Conservation (phyloP, 768 basidiomycete species). For the Boletus tylopilopsis region DNA sequence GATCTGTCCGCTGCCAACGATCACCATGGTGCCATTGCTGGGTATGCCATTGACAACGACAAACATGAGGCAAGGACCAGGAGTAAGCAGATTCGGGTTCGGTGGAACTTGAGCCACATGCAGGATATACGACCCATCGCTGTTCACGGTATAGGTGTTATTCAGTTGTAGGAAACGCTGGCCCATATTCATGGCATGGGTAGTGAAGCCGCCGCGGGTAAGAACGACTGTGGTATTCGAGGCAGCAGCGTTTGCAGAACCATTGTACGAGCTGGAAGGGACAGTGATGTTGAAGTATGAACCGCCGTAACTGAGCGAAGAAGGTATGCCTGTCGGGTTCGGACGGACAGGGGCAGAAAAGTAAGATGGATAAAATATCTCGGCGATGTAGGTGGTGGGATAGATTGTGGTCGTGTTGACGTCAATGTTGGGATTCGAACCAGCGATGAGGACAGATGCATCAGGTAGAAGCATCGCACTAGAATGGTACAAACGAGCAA, state of each 20-base stretch:
- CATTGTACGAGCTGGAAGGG: constrained; percentile 60
- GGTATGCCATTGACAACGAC: constrained; percentile 86
- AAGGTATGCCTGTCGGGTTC: constrained; percentile 65
- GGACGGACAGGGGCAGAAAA: constrained; percentile 72
- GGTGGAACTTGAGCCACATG: constrained; percentile 84
- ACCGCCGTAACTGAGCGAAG: constrained; percentile 80
- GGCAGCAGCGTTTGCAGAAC: constrained; percentile 64
- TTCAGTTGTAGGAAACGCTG: constrained; percentile 84
- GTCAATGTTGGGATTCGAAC: constrained; percentile 93
- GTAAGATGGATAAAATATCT: constrained; percentile 91
- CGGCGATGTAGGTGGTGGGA: constrained; percentile 79
- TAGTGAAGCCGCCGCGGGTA: constrained; percentile 80
- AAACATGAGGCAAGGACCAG: constrained; percentile 83
- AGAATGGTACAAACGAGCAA: constrained; percentile 90
- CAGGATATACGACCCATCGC: constrained; percentile 69
- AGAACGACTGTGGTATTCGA: constrained; percentile 76
- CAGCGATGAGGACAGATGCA: constrained; percentile 82
- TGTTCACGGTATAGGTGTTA: constrained; percentile 78
- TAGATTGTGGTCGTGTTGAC: constrained; percentile 61
- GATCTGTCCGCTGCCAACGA: constrained; percentile 75
- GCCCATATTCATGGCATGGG: constrained; percentile 88
- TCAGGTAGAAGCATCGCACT: constrained; percentile 85
- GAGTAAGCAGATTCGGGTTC: constrained; percentile 83
- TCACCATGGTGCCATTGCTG: constrained; percentile 71
- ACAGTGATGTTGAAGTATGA: constrained; percentile 72